Percentiles rank a stretch among this genome's conserved stretches.
Evolutionary conservation across 2,329 filamentous ascomycete species (phyloP).

Genomic region (Macrophomina pseudophaseolina): DNA sequence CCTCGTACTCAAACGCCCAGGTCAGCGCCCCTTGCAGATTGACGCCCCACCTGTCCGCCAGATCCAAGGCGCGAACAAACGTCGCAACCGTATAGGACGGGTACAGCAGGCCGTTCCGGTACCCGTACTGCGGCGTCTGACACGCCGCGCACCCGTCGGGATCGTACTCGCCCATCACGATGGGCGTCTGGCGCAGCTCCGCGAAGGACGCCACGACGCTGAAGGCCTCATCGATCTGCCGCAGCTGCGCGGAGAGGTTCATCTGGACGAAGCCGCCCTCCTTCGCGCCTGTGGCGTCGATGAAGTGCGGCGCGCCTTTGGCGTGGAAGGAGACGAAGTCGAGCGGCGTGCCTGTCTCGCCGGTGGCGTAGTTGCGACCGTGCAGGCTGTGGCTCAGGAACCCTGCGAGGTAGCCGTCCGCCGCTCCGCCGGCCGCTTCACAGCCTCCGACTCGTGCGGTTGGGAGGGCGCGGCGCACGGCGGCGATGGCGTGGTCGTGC

Average conservation of each 20-base stretch:
- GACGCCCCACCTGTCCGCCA: neutral
- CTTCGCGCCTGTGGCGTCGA: neutral
- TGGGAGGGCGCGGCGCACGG: conserved; percentile 12
- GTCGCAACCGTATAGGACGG: conserved; percentile 8
- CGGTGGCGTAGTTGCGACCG: conserved; percentile 21
- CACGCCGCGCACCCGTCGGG: conserved; percentile 24
- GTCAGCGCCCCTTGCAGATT: conserved; percentile 15
- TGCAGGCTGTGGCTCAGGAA: conserved; percentile 16
- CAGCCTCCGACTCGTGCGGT: conserved; percentile 13
- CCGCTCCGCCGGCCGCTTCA: conserved; percentile 9
- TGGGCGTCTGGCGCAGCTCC: neutral
- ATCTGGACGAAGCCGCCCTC: conserved; percentile 9
- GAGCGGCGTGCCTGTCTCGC: conserved; percentile 17
- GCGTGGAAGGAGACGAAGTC: conserved; percentile 26
- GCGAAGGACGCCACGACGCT: conserved; percentile 4
- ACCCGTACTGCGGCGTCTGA: conserved; percentile 22
- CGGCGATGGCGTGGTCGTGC: conserved; percentile 22
- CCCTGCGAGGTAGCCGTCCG: conserved; percentile 7
- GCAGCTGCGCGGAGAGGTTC: conserved; percentile 19
- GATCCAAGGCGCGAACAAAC: conserved; percentile 15
- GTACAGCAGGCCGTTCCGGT: conserved; percentile 20
- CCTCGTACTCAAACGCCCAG: conserved; percentile 25
- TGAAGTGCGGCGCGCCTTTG: conserved; percentile 13
- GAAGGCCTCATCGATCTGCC: conserved; percentile 19
- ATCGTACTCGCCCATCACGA: conserved; percentile 19